Conservation (phyloP, 2,329 filamentous ascomycete species). For the Ophiostoma tasmaniense region DNA sequence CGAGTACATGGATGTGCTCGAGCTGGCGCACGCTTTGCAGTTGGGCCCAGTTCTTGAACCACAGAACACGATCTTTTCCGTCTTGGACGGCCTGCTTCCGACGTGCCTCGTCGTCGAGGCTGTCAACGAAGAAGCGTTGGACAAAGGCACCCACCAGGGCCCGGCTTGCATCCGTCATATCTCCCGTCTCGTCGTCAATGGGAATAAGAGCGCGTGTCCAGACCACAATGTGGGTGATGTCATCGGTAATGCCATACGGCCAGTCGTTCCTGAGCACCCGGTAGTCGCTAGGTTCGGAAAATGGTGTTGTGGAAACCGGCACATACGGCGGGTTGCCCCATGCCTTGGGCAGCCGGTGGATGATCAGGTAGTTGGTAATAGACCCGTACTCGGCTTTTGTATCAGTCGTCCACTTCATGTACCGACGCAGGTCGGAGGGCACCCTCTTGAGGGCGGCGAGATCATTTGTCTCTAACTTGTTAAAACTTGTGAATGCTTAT, state of each 20-base stretch:
- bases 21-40: slow-evolving; percentile 81
- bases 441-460: slow-evolving; percentile 70
- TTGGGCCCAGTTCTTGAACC: slow-evolving; percentile 92
- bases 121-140: slow-evolving; percentile 55
- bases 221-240: slow-evolving; percentile 74
- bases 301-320: slow-evolving; percentile 42
- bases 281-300: slow-evolving; percentile 48
- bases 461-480: slow-evolving; percentile 36
- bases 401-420: slow-evolving; percentile 66
- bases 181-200: slow-evolving; percentile 60
- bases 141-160: slow-evolving; percentile 61
- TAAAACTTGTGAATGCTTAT: not conserved
- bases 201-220: slow-evolving; percentile 81
- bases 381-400: slow-evolving; percentile 67
- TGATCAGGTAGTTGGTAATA: slow-evolving; percentile 69
- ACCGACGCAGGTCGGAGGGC: slow-evolving; percentile 70
- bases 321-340: slow-evolving; percentile 59
- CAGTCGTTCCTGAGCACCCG: slow-evolving; percentile 82
- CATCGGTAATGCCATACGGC: slow-evolving; percentile 69
- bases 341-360: slow-evolving; percentile 54
- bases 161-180: slow-evolving; percentile 60
- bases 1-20: slow-evolving; percentile 80
- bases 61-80: slow-evolving; percentile 52
- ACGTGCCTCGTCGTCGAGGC: slow-evolving; percentile 33
- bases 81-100: not conserved